Conservation (phyloP, 768 basidiomycete genomes). For the Strobilomyces confusus region DNA sequence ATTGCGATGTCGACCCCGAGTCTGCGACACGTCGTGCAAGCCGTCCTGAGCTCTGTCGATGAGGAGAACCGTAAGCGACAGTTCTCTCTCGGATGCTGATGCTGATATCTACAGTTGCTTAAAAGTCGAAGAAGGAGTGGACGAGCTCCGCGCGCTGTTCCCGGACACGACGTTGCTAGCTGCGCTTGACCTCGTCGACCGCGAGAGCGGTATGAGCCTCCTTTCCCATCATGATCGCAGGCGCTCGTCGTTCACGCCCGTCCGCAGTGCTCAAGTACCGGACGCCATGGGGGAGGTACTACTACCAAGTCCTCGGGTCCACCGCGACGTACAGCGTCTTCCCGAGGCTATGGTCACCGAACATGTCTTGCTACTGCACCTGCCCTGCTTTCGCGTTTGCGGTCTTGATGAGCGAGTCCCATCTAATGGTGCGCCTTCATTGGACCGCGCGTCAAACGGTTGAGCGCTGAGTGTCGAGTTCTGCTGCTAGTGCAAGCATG, state of each 20-base stretch:
- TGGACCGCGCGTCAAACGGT: not conserved
- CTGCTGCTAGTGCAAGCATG: conserved; percentile 68
- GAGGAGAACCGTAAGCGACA: conserved; percentile 30
- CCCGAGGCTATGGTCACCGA: conserved; percentile 40
- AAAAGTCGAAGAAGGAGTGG: conserved; percentile 51
- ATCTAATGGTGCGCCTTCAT: conserved; percentile 53
- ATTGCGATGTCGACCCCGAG: conserved; percentile 18
- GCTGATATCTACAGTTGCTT: not conserved
- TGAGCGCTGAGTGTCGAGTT: not conserved
- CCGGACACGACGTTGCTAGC: conserved; percentile 62
- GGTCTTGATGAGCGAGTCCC: conserved; percentile 55
- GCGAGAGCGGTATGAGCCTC: conserved; percentile 50
- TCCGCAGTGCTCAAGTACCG: conserved; percentile 56
- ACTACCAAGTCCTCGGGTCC: conserved; percentile 69
- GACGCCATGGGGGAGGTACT: conserved; percentile 51
- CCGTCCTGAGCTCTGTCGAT: conserved; percentile 32
- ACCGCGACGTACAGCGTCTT: conserved; percentile 59
- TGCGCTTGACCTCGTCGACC: conserved; percentile 75
- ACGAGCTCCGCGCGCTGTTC: conserved; percentile 53
- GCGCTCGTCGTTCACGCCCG: not conserved
- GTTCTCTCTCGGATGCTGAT: not conserved
- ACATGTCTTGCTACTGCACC: conserved; percentile 57
- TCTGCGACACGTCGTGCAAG: conserved; percentile 27
- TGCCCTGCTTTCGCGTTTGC: conserved; percentile 71
- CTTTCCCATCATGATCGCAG: not conserved